phyloP scores from a whole-genome alignment of 257 asterid species.

The Petunia axillaris region DNA sequence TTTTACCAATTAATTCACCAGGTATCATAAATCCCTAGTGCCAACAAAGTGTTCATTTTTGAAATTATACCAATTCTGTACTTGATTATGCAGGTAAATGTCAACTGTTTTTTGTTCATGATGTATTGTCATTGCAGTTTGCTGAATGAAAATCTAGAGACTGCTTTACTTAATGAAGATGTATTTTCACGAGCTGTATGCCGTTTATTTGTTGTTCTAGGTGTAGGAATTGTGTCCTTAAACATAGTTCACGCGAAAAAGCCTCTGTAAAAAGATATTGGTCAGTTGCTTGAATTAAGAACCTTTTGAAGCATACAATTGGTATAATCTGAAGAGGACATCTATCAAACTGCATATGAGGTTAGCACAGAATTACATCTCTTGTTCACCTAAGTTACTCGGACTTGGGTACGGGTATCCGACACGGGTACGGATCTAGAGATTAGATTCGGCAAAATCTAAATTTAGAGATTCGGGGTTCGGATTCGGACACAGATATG shows the following conservation, averaged over 20 bases:
- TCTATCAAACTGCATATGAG: background rate
- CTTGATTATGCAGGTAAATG: slow-evolving; percentile 18
- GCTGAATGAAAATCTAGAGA: background rate
- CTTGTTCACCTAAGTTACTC: too few relatives aligned
- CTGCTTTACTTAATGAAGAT: background rate
- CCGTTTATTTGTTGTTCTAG: slow-evolving; percentile 15
- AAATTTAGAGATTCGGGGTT: too few relatives aligned
- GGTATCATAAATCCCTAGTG: slow-evolving; percentile 43
- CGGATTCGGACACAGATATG: too few relatives aligned
- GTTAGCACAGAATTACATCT: background rate
- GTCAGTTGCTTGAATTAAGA: slow-evolving; percentile 6
- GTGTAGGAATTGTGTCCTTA: background rate
- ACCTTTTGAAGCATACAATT: background rate
- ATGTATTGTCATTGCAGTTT: background rate
- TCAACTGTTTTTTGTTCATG: slow-evolving; percentile 7
- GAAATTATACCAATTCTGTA: background rate
- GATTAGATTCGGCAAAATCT: too few relatives aligned
- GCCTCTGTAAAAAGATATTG: background rate
- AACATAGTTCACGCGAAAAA: background rate
- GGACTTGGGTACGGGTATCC: too few relatives aligned
- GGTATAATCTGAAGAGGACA: slow-evolving; percentile 9
- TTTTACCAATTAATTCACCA: slow-evolving; percentile 99
- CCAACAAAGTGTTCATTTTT: background rate
- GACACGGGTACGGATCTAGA: too few relatives aligned
- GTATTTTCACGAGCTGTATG: slow-evolving; percentile 7